Percentiles rank a stretch among this genome's conserved stretches.
These are phyloP conservation scores for Lotus japonicus DNA, from an alignment of 306 rosid species.

Conservation along the genomic window DNA sequence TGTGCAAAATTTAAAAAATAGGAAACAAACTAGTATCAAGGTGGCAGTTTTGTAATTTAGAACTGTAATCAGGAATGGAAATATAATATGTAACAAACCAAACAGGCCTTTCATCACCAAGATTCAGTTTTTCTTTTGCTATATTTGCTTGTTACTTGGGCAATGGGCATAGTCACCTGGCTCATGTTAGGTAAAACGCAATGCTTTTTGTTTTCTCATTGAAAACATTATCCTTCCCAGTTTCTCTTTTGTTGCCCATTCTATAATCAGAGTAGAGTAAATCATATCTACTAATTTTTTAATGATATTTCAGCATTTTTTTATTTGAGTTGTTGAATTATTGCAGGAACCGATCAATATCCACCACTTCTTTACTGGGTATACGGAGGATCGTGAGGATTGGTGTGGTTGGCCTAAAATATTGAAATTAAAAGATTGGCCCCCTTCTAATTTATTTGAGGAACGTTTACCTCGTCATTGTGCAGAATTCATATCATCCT, in stretches of 20 bases:
- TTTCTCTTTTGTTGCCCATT: background rate
- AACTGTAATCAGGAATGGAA: too few species aligned
- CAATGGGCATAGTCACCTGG: background rate
- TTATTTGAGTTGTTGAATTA: constrained; percentile 2
- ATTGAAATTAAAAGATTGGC: constrained; percentile 85
- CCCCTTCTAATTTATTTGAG: constrained; percentile 68
- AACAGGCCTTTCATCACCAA: too few species aligned
- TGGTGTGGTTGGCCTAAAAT: constrained; percentile 55
- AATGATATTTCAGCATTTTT: background rate
- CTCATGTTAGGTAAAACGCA: background rate
- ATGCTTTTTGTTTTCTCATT: background rate
- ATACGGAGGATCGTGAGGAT: constrained; percentile 39
- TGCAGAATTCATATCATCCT: constrained; percentile 62
- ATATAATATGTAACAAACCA: too few species aligned
- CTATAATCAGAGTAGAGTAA: background rate
- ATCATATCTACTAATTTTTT: background rate
- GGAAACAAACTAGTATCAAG: too few species aligned
- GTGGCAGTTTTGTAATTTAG: too few species aligned
- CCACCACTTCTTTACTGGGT: constrained; percentile 81
- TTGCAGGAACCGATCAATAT: constrained; percentile 71
- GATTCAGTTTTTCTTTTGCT: background rate
- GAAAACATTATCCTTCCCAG: background rate
- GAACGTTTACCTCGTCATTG: constrained; percentile 78
- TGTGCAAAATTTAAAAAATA: too few species aligned
- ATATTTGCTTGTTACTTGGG: background rate